Evolutionary conservation across 2,329 filamentous ascomycete species (phyloP).

Genomic region (Cladosporium sp.): DNA sequence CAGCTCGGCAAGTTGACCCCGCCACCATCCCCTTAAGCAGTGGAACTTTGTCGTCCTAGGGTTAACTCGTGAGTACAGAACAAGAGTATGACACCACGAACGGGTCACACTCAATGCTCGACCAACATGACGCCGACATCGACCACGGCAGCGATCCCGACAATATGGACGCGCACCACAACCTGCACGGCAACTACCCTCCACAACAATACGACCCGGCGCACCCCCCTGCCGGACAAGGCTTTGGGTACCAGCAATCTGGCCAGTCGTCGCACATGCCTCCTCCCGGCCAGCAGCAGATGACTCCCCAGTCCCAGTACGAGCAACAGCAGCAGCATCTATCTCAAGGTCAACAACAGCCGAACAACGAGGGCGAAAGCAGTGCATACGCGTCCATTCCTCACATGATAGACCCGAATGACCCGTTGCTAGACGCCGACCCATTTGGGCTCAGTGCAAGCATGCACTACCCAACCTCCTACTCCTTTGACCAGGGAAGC

Average conservation of each 20-base stretch:
- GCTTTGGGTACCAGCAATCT: slow-evolving; percentile 11
- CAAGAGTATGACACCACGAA: slow-evolving; percentile 86
- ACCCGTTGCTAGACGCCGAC: slow-evolving; percentile 86
- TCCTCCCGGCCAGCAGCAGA: slow-evolving; percentile 19
- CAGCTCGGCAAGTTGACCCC: slow-evolving; percentile 80
- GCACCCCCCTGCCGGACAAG: slow-evolving; percentile 14
- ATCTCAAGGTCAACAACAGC: neutral
- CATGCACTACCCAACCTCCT: slow-evolving; percentile 89
- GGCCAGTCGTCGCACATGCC: slow-evolving; percentile 20
- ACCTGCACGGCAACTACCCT: slow-evolving; percentile 26
- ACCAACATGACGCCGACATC: slow-evolving; percentile 53
- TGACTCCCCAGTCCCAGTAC: slow-evolving; percentile 14
- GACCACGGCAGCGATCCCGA: slow-evolving; percentile 20
- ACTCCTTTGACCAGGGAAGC: slow-evolving; percentile 36
- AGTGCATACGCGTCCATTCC: slow-evolving; percentile 8
- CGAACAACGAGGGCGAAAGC: slow-evolving; percentile 15
- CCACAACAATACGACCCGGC: slow-evolving; percentile 23
- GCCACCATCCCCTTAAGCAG: slow-evolving; percentile 41
- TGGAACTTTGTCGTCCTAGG: slow-evolving; percentile 64
- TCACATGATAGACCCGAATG: slow-evolving; percentile 65
- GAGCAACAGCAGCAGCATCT: slow-evolving; percentile 13
- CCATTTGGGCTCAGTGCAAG: slow-evolving; percentile 89
- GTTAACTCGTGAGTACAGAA: slow-evolving; percentile 70
- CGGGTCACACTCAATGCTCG: slow-evolving; percentile 58
- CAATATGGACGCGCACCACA: slow-evolving; percentile 15